Percentiles rank a stretch among this genome's conserved stretches.
Evolutionary conservation across 1,139 yeast species (phyloP).

Genomic region (Pneumocystis jirovecii): DNA sequence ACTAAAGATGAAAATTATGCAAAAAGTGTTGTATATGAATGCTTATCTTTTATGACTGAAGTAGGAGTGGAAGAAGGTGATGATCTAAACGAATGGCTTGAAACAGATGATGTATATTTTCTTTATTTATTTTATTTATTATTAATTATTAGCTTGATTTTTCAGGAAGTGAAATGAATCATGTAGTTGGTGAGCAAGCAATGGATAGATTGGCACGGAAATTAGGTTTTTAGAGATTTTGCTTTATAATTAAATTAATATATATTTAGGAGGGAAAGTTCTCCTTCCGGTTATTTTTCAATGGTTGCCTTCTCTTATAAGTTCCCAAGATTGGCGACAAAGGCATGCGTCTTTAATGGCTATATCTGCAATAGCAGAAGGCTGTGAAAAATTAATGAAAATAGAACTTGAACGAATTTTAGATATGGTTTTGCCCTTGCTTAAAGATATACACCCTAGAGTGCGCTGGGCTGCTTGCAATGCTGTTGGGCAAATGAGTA

Average conservation of each 20-base stretch:
- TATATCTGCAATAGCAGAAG: conserved; percentile 90
- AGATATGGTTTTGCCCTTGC: conserved; percentile 68
- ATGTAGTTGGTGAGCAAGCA: conserved; percentile 87
- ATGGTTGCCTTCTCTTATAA: conserved; percentile 68
- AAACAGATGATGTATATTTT: conserved; percentile 41
- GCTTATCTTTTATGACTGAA: conserved; percentile 79
- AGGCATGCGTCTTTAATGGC: conserved; percentile 97
- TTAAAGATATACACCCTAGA: conserved; percentile 74
- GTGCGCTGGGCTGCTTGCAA: conserved; percentile 97
- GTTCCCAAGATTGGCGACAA: conserved; percentile 73
- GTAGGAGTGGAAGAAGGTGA: conserved; percentile 81
- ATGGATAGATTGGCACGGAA: conserved; percentile 77
- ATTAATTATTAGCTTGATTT: conserved; percentile 32
- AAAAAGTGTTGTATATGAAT: conserved; percentile 53
- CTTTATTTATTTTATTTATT: background rate
- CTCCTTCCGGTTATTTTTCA: conserved; percentile 78
- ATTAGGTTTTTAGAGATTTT: conserved; percentile 22
- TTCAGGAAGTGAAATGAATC: conserved; percentile 55
- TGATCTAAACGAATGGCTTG: conserved; percentile 62
- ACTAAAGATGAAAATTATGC: conserved; percentile 62
- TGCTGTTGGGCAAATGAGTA: conserved; percentile 94
- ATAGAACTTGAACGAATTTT: conserved; percentile 67
- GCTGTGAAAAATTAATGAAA: conserved; percentile 79
- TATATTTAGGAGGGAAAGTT: conserved; percentile 46
- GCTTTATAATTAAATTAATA: background rate